Percentiles rank a stretch among this genome's conserved stretches.
These are phyloP conservation scores for Boletus reticuloceps DNA, from an alignment of 768 basidiomycete genomes.

Conservation along the genomic window DNA sequence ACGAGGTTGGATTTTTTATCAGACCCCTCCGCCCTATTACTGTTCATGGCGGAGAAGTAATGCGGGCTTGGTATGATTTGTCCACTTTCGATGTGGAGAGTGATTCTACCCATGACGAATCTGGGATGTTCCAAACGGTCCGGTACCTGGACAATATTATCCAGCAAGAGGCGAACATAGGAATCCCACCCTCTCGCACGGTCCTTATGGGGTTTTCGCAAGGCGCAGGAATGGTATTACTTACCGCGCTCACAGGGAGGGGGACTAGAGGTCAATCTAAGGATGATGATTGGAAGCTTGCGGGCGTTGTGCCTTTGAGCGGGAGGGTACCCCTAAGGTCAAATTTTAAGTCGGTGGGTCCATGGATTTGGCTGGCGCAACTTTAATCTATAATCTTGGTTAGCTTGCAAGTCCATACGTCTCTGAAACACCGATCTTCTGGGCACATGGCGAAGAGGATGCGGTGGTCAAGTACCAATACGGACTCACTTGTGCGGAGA, in stretches of 20 bases:
- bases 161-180: background rate
- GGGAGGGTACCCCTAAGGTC: background rate
- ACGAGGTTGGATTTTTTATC: background rate
- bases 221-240: constrained; percentile 3
- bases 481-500: background rate
- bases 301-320: background rate
- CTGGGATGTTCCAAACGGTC: background rate
- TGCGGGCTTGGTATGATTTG: background rate
- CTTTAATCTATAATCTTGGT: background rate
- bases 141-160: background rate
- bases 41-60: background rate
- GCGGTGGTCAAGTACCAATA: background rate
- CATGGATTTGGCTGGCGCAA: background rate
- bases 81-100: background rate
- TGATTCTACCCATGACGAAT: background rate
- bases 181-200: background rate
- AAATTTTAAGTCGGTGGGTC: background rate
- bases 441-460: background rate
- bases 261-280: background rate
- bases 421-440: background rate
- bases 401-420: background rate
- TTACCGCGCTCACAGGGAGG: constrained; percentile 2
- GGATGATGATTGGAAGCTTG: background rate
- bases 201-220: constrained; percentile 1
- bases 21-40: background rate